Evolutionary conservation across 306 rosid genomes (phyloP), one percentile per base, ranked within the genome.

Genomic region (Prunus mongolica): DNA sequence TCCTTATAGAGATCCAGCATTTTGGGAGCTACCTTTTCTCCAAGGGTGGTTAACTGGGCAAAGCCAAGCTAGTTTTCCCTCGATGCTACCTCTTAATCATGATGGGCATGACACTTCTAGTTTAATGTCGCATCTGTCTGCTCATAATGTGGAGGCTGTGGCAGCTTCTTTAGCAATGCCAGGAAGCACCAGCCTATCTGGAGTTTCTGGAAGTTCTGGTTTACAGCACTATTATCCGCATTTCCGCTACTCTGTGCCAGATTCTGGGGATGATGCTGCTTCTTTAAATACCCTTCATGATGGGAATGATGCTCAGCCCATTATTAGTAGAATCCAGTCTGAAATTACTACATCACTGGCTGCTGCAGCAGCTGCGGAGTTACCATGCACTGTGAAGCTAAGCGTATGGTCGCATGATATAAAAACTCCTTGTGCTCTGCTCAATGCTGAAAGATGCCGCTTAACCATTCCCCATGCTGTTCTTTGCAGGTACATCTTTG

Each of bases 341-440:
- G 97, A 90, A 77, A 88, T 95, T 68, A 89, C 95, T 41, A 83
- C 96, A 28, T 92, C 96, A 56, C 77, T 89, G 86, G 95, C 97
- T 73, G 90, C 92, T 12, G 85, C 90, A 6, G 93, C 97, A 5
- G 95, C 96, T 60, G 79, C 96, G 5, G 99, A 95, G 82, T 75
- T 95, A 79, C 99, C 97, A 75, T 95, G 99, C 79, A 89, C 97
- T n/a, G 99, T 92, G 77, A 95, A 92, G 90, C 87, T 95, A 66
- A 87, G 97, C 67, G 86, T 95, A 63, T 92, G 99, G 99, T 78
- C 84, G 0, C 93, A 95, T 83, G 93, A 92, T 85, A 83, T 88
- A 73, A 86, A 84, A 81, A 78, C 82, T 78, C 99, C 99, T 9
- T 92, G 84, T 84, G 80, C 89, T 55, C 78, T 71, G 30, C 90